Percentiles rank a stretch among this genome's conserved stretches.
These are phyloP conservation scores for Trypanosoma theileri DNA, from an alignment of 208 protist species.

Conservation along the genomic window DNA sequence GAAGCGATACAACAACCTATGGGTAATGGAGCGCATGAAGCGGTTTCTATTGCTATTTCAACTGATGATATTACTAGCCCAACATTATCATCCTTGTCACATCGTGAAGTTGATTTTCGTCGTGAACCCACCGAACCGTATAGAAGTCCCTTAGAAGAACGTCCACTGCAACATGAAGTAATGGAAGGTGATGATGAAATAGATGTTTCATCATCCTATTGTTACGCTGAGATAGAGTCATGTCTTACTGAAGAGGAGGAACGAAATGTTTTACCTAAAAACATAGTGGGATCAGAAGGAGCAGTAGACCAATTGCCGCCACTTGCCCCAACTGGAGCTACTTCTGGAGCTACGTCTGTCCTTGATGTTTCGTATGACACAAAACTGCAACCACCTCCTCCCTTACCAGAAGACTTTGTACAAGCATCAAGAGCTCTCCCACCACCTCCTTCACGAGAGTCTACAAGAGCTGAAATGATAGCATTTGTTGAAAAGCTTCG, in stretches of 20 bases:
- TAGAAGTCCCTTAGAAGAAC: conserved; percentile 6
- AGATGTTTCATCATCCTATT: conserved; percentile 38
- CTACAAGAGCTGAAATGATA: conserved; percentile 65
- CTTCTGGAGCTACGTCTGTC: not conserved
- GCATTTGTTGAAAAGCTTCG: conserved; percentile 80
- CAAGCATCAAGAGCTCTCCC: conserved; percentile 27
- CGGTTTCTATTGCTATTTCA: not conserved
- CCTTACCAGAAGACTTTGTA: conserved; percentile 60
- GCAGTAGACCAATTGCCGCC: conserved; percentile 15
- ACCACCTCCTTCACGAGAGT: conserved; percentile 22
- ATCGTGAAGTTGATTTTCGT: conserved; percentile 13
- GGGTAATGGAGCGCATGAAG: not conserved
- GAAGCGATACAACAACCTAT: not conserved
- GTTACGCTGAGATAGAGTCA: conserved; percentile 39
- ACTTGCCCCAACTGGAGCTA: conserved; percentile 11
- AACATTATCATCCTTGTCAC: conserved; percentile 24
- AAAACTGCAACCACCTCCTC: conserved; percentile 1
- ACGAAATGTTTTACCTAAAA: not conserved
- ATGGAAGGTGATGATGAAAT: conserved; percentile 8
- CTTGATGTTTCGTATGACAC: conserved; percentile 7
- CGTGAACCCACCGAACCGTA: conserved; percentile 15
- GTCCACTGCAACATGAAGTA: not conserved
- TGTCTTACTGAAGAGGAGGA: conserved; percentile 25
- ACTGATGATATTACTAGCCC: conserved; percentile 8
- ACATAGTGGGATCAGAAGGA: not conserved